Evolutionary conservation across 23 red algal genomes (phyloP).

Genomic region (Agarophyton chilense): DNA sequence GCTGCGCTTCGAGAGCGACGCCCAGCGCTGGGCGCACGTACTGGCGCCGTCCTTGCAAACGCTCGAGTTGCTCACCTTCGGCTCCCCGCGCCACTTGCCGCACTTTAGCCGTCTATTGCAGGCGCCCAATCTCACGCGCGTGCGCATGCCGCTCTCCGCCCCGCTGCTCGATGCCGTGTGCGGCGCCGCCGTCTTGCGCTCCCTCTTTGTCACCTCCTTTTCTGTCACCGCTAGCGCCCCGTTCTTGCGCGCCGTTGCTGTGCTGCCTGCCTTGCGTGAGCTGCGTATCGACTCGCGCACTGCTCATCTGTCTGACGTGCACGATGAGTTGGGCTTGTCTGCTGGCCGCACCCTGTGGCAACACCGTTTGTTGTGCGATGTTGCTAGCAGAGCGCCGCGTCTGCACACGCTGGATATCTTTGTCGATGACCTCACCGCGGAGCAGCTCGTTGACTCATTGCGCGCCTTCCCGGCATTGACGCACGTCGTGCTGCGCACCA

Average conservation of each 20-base stretch:
- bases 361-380: neutral
- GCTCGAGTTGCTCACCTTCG: constrained; percentile 24
- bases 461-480: neutral
- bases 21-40: neutral
- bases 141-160: neutral
- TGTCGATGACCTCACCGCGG: neutral
- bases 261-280: neutral
- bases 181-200: neutral
- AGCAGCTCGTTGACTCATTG: neutral
- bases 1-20: constrained; percentile 34
- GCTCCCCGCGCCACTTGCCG: neutral
- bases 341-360: neutral
- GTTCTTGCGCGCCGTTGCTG: neutral
- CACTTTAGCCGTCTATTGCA: neutral
- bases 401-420: constrained; percentile 15
- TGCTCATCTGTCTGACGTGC: neutral
- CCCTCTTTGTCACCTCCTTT: constrained; percentile 14
- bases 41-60: neutral
- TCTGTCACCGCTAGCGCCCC: neutral
- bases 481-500: neutral
- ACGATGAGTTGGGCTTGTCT: neutral
- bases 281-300: constrained; percentile 1
- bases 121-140: neutral
- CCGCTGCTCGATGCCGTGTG: neutral
- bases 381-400: neutral